Evolutionary conservation across 352 stramenopile species (phyloP).

Genomic region (Globisporangium emineosum): DNA sequence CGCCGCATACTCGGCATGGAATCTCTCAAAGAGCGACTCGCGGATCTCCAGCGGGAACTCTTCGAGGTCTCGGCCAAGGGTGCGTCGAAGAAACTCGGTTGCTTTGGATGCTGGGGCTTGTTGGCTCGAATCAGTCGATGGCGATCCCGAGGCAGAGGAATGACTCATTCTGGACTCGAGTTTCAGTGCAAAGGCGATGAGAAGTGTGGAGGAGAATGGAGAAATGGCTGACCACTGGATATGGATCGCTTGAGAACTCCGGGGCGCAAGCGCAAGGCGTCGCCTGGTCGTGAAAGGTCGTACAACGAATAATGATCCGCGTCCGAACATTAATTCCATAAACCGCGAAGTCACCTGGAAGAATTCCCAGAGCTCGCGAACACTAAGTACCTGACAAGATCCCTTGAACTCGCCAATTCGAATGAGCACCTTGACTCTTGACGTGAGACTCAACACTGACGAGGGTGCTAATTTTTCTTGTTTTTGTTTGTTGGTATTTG

Average conservation of each 20-base stretch:
- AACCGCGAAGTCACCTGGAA: not conserved
- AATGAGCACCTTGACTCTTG: no score
- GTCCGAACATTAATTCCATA: not conserved
- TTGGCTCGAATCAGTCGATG: not conserved
- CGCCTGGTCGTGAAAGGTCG: not conserved
- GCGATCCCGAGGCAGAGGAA: not conserved
- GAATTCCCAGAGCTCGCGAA: no score
- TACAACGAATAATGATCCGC: not conserved
- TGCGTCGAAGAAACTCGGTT: not conserved
- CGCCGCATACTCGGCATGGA: slow-evolving; percentile 21
- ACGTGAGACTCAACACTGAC: not conserved
- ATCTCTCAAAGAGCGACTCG: slow-evolving; percentile 23
- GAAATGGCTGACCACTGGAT: not conserved
- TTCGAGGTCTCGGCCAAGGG: slow-evolving; percentile 18
- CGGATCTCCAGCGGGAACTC: slow-evolving; percentile 26
- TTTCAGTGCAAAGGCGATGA: not conserved
- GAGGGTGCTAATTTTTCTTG: not conserved
- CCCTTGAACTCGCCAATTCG: not conserved
- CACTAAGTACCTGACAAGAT: no score
- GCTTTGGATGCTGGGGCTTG: not conserved
- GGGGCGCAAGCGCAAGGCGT: not conserved
- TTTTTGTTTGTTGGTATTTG: slow-evolving; percentile 1
- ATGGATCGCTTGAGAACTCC: not conserved
- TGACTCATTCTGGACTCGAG: not conserved
- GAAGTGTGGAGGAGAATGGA: not conserved